Conservation (phyloP, 2,329 filamentous ascomycete species). For the Fusarium protoensiforme region DNA sequence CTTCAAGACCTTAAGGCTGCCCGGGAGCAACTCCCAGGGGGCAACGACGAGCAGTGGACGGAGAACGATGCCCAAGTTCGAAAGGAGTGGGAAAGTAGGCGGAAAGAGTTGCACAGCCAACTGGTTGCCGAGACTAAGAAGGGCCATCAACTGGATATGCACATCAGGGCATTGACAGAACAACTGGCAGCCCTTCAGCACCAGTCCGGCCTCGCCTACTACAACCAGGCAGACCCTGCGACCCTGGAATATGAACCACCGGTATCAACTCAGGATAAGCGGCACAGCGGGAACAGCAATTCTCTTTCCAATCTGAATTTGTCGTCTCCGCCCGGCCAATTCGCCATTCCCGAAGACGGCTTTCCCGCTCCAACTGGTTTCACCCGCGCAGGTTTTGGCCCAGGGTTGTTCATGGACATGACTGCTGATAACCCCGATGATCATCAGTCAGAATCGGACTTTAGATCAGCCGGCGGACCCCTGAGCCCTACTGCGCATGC, state of each 20-base stretch:
- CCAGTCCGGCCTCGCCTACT: conserved; percentile 57
- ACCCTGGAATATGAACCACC: conserved; percentile 60
- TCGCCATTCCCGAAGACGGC: conserved; percentile 53
- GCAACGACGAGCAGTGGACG: conserved; percentile 68
- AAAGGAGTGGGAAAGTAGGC: conserved; percentile 65
- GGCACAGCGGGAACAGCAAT: conserved; percentile 61
- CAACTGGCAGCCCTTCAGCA: conserved; percentile 57
- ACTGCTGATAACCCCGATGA: conserved; percentile 52
- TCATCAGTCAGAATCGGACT: conserved; percentile 69
- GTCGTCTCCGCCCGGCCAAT: conserved; percentile 52
- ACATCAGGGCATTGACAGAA: conserved; percentile 58
- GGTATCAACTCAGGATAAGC: conserved; percentile 56
- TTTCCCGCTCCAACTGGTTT: conserved; percentile 66
- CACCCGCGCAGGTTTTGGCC: conserved; percentile 62
- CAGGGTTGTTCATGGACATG: conserved; percentile 64
- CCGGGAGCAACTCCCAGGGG: conserved; percentile 70
- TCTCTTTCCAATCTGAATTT: conserved; percentile 56
- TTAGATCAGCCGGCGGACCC: conserved; percentile 72
- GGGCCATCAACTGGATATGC: conserved; percentile 57
- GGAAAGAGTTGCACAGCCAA: conserved; percentile 63
- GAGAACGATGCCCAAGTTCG: conserved; percentile 63
- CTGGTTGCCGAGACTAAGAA: conserved; percentile 61
- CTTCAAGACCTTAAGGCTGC: conserved; percentile 81
- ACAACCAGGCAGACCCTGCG: conserved; percentile 57
- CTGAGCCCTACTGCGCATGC: conserved; percentile 82